Conservation (phyloP, 2,329 filamentous ascomycete genomes). For the Trichoderma simmonsii region DNA sequence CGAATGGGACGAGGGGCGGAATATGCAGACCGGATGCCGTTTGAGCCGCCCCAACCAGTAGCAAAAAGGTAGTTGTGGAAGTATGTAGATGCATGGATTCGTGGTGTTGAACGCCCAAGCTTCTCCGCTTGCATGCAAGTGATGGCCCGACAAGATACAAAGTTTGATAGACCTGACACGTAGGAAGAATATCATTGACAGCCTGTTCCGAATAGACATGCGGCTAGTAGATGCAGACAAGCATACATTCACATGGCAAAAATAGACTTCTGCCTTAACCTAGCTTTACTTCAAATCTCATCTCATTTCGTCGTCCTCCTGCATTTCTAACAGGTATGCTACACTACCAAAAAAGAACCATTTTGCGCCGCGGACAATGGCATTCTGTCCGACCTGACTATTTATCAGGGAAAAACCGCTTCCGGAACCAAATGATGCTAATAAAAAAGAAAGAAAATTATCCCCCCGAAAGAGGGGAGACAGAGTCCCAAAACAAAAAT, state of each 20-base stretch:
- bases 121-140: not conserved
- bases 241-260: not conserved
- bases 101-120: not conserved
- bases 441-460: not conserved
- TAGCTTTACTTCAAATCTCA: not conserved
- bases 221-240: not conserved
- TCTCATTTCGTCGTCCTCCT: not conserved
- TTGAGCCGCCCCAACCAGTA: not conserved
- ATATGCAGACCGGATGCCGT: not conserved
- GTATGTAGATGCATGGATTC: not conserved
- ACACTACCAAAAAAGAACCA: not conserved
- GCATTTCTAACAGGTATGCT: not conserved
- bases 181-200: not conserved
- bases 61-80: not conserved
- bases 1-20: not conserved
- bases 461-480: not conserved
- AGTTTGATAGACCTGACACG: not conserved
- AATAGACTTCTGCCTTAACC: not conserved
- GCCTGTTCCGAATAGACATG: too few relatives aligned
- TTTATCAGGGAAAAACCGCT: not conserved
- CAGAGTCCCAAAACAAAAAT: not conserved
- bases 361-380: slow-evolving; percentile 1
- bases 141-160: not conserved
- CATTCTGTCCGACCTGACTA: not conserved
- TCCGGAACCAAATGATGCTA: not conserved